phyloP scores from a whole-genome alignment of 2,329 filamentous ascomycete species.

The Penicillium brasilianum region DNA sequence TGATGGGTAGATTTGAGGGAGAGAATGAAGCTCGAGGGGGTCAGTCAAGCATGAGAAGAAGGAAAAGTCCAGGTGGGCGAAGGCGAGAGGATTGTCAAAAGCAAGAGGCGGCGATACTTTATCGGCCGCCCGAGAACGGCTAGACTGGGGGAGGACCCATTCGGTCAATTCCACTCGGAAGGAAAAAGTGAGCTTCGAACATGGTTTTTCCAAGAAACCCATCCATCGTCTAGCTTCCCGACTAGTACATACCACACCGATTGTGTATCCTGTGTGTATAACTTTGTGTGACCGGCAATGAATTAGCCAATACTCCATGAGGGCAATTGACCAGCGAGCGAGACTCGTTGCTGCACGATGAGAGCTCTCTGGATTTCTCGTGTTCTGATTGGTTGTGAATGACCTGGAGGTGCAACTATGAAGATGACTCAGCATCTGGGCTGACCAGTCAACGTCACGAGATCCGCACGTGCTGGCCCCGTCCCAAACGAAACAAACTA shows the following conservation, averaged over 20 bases:
- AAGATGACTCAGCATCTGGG: background rate
- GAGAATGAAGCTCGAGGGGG: background rate
- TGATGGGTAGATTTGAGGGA: conserved; percentile 4
- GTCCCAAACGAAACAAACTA: background rate
- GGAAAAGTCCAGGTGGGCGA: conserved; percentile 8
- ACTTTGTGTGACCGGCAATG: background rate
- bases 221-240: background rate
- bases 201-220: background rate
- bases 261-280: background rate
- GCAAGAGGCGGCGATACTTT: conserved; percentile 14
- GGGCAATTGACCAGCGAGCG: background rate
- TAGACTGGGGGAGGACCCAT: conserved; percentile 9
- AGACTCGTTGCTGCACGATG: background rate
- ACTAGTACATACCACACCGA: background rate
- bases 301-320: background rate
- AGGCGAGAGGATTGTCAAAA: conserved; percentile 3
- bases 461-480: background rate
- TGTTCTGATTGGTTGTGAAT: background rate
- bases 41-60: conserved; percentile 18
- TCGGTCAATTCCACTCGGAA: background rate
- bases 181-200: background rate
- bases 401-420: background rate
- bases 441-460: background rate
- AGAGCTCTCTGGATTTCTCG: background rate
- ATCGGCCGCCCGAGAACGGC: conserved; percentile 25